These are phyloP conservation scores for Scorias spongiosa DNA, from an alignment of 2,329 filamentous ascomycete genomes.

Conservation along the genomic window DNA sequence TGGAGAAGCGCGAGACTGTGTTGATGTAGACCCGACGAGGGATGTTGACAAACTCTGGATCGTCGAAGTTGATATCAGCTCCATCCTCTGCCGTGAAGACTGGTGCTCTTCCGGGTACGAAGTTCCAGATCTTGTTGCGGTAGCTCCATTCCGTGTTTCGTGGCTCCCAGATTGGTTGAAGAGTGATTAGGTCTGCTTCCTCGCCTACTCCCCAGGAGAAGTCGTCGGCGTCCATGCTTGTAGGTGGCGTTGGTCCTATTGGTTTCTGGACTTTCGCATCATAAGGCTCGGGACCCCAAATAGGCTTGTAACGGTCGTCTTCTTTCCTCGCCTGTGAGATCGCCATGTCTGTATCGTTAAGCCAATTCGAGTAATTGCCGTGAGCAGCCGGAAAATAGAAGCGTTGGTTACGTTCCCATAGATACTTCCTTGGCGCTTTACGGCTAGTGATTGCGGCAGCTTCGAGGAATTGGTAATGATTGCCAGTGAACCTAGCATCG, in stretches of 20 bases:
- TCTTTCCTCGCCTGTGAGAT: conserved; percentile 24
- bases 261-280: conserved; percentile 54
- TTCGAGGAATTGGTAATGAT: conserved; percentile 66
- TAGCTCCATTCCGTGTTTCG: conserved; percentile 65
- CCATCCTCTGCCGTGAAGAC: conserved; percentile 73
- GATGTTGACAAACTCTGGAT: conserved; percentile 32
- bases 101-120: conserved; percentile 43
- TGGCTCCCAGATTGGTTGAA: conserved; percentile 86
- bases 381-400: conserved; percentile 40
- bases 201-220: conserved; percentile 81
- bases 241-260: conserved; percentile 59
- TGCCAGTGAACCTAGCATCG: conserved; percentile 63
- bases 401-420: conserved; percentile 43
- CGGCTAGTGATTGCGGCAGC: conserved; percentile 42
- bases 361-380: conserved; percentile 33
- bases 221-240: conserved; percentile 59
- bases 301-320: conserved; percentile 36
- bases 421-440: conserved; percentile 40
- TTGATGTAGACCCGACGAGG: conserved; percentile 77
- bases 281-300: conserved; percentile 76
- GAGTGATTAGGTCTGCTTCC: conserved; percentile 79
- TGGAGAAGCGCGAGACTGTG: conserved; percentile 70
- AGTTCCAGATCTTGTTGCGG: conserved; percentile 36
- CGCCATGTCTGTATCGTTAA: conserved; percentile 26
- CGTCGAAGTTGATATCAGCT: conserved; percentile 34